Conservation (phyloP, 306 rosid genomes). For the Echinosophora koreensis region DNA sequence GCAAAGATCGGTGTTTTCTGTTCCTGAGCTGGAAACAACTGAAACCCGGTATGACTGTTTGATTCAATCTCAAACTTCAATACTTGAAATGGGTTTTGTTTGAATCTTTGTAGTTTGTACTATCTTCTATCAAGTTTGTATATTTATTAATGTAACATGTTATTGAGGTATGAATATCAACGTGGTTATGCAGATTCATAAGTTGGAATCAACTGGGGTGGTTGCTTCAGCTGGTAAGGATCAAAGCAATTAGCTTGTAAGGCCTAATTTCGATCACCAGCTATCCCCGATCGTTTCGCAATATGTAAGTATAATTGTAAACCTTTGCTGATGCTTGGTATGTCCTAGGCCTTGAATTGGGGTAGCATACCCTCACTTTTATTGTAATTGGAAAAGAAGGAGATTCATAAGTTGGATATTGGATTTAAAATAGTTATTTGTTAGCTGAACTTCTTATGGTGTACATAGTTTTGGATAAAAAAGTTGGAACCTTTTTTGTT, state of each 20-base stretch:
- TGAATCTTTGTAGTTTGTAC: not conserved
- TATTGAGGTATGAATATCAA: conserved; percentile 3
- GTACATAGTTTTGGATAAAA: conserved; percentile 9
- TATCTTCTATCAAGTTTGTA: conserved; percentile 9
- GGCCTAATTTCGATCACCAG: conserved; percentile 8
- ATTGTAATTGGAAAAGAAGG: not conserved
- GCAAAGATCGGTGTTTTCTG: conserved; percentile 1
- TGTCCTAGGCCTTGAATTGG: not conserved
- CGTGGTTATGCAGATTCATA: conserved; percentile 21
- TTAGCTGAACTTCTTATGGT: conserved; percentile 35
- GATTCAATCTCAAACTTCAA: conserved; percentile 31
- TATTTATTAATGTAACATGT: not conserved
- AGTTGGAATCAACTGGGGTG: not conserved
- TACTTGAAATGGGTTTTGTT: not conserved
- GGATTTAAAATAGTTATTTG: conserved; percentile 1
- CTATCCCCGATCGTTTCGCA: not conserved
- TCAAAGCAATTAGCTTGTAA: not conserved
- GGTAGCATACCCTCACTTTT: not conserved
- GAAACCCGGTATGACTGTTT: not conserved
- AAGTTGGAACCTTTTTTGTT: conserved; percentile 3
- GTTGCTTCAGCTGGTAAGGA: conserved; percentile 3
- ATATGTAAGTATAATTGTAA: not conserved
- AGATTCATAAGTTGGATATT: not conserved
- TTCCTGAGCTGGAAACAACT: conserved; percentile 29
- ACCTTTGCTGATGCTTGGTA: not conserved